Evolutionary conservation across 1,284 basidiomycete genomes (phyloP), one percentile per base, ranked within the genome.

Genomic region (Fomitopsis palustris): DNA sequence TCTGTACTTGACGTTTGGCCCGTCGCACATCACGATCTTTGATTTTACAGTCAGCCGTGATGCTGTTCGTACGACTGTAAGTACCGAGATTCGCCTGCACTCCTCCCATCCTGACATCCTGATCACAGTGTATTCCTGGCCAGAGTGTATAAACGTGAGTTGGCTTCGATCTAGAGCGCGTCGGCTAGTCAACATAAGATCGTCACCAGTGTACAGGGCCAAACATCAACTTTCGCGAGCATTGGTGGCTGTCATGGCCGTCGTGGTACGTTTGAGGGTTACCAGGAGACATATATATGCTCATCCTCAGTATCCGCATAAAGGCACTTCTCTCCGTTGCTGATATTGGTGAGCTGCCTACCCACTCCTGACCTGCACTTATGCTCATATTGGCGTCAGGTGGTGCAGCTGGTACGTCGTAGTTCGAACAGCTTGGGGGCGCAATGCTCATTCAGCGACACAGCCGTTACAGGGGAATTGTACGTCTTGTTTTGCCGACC

Each of bases 181-280:
- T 31, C n/a, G n/a, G n/a, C n/a, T n/a, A n/a, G n/a, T 25, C 25
- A 49, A 5, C 4, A 8, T 25, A n/a, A 43, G 23, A 29, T 43
- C 6, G 4, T 17, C 27, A 7, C 2, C 29, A 58, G 57, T 54
- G 3, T 58, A 54, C 35, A 23, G 16, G n/a, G 51, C 39, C 12
- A 53, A 54, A 19, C 1, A 6, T 9, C 39, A 47, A 16, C 41
- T 47, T 2, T n/a, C 41, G 1, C 12, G 21, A 3, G 8, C 8
- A 1, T 10, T 42, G 7, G 38, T 29, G 2, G 16, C 45, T 2
- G 14, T 25, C 6, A 23, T 47, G 9, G 0, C 27, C n/a, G 5
- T 58, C 5, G 39, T 51, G 31, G 55, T 56, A 39, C 37, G 54
- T 43, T 19, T 37, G 35, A n/a, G n/a, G n/a, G n/a, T n/a, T n/a